A percentile compares a stretch with the other conserved stretches of the same genome.
These are phyloP conservation scores for Termitomyces sp. DNA, from an alignment of 768 basidiomycete genomes.

Conservation along the genomic window DNA sequence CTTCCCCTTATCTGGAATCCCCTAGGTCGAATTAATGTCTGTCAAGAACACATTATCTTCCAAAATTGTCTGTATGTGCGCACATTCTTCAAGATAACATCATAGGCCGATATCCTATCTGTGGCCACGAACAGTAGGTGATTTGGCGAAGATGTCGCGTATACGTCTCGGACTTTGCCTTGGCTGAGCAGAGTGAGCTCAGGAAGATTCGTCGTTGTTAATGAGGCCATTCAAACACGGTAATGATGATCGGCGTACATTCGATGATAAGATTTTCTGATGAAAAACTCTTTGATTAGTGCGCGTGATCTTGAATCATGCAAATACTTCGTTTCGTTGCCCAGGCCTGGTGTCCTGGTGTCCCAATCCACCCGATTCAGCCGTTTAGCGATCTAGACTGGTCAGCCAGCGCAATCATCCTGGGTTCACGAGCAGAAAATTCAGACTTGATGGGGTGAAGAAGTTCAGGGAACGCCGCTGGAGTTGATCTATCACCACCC, in stretches of 20 bases:
- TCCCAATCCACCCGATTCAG: neutral
- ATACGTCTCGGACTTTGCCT: conserved; percentile 98
- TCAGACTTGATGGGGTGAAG: conserved; percentile 76
- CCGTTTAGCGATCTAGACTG: neutral
- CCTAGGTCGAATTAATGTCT: conserved; percentile 44
- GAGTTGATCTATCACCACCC: too few species aligned
- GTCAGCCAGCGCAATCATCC: neutral
- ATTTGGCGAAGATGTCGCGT: conserved; percentile 65
- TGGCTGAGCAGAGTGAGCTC: conserved; percentile 70
- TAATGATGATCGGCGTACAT: neutral
- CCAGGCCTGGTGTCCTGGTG: conserved; percentile 37
- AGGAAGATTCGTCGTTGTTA: conserved; percentile 57
- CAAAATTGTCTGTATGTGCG: conserved; percentile 27
- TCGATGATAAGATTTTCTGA: conserved; percentile 1
- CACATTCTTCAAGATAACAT: conserved; percentile 92
- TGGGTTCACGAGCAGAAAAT: conserved; percentile 79
- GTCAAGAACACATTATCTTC: conserved; percentile 6
- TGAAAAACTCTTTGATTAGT: neutral
- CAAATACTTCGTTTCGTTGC: conserved; percentile 26
- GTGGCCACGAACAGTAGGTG: conserved; percentile 90
- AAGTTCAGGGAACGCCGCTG: too few species aligned
- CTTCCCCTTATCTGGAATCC: conserved; percentile 91
- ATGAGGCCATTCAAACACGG: conserved; percentile 23
- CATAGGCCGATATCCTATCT: conserved; percentile 95
- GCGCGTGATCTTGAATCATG: too few species aligned